Conservation (phyloP, 1,139 yeast species). For the Magnusiomyces tetraspermus region DNA sequence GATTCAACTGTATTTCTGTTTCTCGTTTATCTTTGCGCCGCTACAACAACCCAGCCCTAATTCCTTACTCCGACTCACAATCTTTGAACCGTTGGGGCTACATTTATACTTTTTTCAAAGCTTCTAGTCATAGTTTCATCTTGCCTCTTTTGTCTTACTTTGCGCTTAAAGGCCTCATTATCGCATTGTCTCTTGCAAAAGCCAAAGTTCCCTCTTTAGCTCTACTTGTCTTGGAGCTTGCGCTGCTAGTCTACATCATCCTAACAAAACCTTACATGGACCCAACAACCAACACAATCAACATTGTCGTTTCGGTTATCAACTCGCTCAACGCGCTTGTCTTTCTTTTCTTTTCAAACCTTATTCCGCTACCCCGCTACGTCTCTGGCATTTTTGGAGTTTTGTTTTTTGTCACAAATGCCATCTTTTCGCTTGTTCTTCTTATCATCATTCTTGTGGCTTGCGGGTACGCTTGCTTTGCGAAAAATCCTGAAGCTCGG, state of each 20-base stretch:
- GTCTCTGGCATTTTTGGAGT: conserved; percentile 90
- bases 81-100: conserved; percentile 86
- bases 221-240: background rate
- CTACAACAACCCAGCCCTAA: conserved; percentile 86
- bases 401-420: conserved; percentile 79
- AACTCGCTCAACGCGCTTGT: conserved; percentile 74
- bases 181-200: background rate
- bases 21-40: conserved; percentile 65
- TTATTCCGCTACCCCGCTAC: conserved; percentile 74
- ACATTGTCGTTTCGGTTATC: conserved; percentile 72
- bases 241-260: conserved; percentile 55
- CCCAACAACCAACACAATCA: conserved; percentile 84
- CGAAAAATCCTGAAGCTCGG: conserved; percentile 21
- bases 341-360: conserved; percentile 77
- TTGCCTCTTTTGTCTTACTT: background rate
- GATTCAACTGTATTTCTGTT: conserved; percentile 54
- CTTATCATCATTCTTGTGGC: conserved; percentile 79
- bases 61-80: conserved; percentile 73
- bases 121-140: background rate
- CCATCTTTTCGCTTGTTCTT: conserved; percentile 74
- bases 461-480: conserved; percentile 70
- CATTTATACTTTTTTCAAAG: conserved; percentile 47
- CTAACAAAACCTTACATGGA: conserved; percentile 78
- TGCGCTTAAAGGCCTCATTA: background rate
- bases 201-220: background rate